phyloP scores from a whole-genome alignment of 257 asterid species.

The Ehretia macrophylla region DNA sequence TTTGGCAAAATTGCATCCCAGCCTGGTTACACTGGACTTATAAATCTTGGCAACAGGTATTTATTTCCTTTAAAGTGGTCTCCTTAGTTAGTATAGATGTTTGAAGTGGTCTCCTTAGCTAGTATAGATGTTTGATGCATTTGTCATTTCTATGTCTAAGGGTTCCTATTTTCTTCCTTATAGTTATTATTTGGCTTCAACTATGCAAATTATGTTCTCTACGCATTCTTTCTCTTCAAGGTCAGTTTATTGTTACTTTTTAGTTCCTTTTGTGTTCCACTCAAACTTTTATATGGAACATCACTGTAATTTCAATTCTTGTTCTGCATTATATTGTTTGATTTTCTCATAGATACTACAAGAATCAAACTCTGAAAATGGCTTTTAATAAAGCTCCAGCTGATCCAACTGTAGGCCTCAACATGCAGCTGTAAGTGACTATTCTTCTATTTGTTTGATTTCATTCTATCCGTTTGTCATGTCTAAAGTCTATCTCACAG shows the following conservation, averaged over 20 bases:
- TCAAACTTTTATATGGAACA: not conserved
- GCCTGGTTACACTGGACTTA: constrained; percentile 95
- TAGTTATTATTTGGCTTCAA: constrained; percentile 98
- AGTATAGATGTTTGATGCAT: no score
- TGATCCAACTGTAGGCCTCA: constrained; percentile 92
- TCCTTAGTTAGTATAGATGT: constrained; percentile 7
- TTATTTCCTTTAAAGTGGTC: constrained; percentile 2
- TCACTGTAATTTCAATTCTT: constrained; percentile 6
- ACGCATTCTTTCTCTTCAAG: constrained; percentile 70
- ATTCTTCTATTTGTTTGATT: constrained; percentile 1
- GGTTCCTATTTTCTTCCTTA: constrained; percentile 27
- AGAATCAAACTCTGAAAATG: constrained; percentile 54
- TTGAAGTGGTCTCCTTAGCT: no score
- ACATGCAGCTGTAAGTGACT: constrained; percentile 85
- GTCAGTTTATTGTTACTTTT: constrained; percentile 35
- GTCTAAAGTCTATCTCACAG: not conserved
- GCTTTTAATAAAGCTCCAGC: constrained; percentile 84
- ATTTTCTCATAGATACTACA: constrained; percentile 50
- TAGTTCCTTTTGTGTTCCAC: not conserved
- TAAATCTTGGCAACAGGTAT: constrained; percentile 98
- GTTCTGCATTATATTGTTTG: constrained; percentile 5
- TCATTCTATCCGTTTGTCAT: not conserved
- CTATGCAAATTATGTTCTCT: constrained; percentile 91
- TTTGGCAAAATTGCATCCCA: no score
- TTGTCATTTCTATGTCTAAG: not conserved